These are phyloP conservation scores for Podospora tetraspora DNA, from an alignment of 495 filamentous ascomycete genomes.

Conservation along the genomic window DNA sequence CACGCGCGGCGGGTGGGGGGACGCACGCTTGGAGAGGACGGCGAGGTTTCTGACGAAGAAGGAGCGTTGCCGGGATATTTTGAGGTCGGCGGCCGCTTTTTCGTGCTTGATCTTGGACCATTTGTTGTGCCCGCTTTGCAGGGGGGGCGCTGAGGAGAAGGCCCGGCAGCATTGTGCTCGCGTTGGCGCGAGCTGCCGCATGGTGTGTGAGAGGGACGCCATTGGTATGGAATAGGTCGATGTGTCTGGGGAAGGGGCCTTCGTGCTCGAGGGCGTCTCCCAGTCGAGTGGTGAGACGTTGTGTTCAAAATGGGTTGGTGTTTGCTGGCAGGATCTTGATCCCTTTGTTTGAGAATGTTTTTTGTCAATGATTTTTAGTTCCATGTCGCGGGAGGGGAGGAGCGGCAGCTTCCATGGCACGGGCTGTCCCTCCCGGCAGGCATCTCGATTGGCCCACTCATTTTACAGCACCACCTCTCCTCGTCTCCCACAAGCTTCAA, in stretches of 20 bases:
- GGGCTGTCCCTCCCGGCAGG: not conserved
- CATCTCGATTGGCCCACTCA: not conserved
- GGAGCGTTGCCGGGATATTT: constrained; percentile 46
- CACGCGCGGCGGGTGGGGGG: not conserved
- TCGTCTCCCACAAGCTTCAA: not conserved
- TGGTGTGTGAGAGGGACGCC: constrained; percentile 18
- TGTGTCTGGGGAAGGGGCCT: not conserved
- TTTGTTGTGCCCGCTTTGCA: constrained; percentile 71
- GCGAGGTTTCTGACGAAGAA: constrained; percentile 48
- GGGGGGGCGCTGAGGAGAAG: constrained; percentile 48
- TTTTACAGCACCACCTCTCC: not conserved
- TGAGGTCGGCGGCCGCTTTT: constrained; percentile 72
- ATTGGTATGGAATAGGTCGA: constrained; percentile 9
- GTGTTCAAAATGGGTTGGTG: not conserved
- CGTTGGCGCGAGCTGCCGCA: constrained; percentile 17
- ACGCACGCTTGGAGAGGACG: constrained; percentile 47
- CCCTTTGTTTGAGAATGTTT: no score
- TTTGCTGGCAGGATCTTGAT: no score
- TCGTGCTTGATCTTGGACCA: constrained; percentile 96
- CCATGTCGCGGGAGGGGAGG: not conserved
- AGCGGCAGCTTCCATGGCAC: not conserved
- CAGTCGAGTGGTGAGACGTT: not conserved
- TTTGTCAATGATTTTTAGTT: not conserved
- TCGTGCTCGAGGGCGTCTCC: not conserved
- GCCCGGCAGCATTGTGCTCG: constrained; percentile 43